A percentile compares a stretch with the other conserved stretches of the same genome.
Evolutionary conservation across 495 filamentous ascomycete species (phyloP).

Genomic region (Hamigera avellanea): DNA sequence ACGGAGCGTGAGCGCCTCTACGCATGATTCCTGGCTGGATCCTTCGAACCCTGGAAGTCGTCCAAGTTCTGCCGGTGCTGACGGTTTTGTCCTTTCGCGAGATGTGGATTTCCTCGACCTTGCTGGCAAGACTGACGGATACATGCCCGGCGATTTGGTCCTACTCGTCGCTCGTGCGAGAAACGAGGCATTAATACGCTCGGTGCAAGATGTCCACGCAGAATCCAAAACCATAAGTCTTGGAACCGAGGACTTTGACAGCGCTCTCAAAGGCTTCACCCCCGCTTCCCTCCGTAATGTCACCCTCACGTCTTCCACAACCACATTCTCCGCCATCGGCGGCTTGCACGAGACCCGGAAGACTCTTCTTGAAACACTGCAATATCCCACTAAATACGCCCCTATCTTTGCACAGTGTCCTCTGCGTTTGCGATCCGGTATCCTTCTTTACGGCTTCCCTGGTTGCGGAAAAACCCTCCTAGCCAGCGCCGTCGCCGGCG

Average conservation of each 20-base stretch:
- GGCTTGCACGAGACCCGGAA: conserved; percentile 76
- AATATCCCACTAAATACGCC: conserved; percentile 96
- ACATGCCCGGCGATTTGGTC: conserved; percentile 90
- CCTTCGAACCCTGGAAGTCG: conserved; percentile 39
- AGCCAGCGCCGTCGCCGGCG: conserved; percentile 85
- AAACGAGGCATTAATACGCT: conserved; percentile 81
- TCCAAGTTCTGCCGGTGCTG: conserved; percentile 36
- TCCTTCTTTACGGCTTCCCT: conserved; percentile 88
- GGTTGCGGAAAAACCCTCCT: conserved; percentile 94
- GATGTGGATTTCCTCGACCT: conserved; percentile 88
- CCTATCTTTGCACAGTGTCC: conserved; percentile 96
- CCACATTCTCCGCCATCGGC: conserved; percentile 82
- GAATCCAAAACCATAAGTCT: conserved; percentile 45
- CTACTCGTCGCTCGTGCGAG: conserved; percentile 78
- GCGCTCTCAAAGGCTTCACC: conserved; percentile 80
- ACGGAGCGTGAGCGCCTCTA: conserved; percentile 24
- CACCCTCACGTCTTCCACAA: conserved; percentile 78
- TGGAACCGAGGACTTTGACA: conserved; percentile 61
- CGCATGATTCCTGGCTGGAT: conserved; percentile 60
- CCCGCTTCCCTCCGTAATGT: conserved; percentile 91
- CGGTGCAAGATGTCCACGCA: conserved; percentile 28
- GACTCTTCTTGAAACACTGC: conserved; percentile 81
- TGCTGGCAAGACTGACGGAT: conserved; percentile 87
- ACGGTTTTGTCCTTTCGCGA: conserved; percentile 55
- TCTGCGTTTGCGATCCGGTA: conserved; percentile 78